Evolutionary conservation across 768 basidiomycete genomes (phyloP), one percentile per base, ranked within the genome.

Genomic region (Suillus lakei): DNA sequence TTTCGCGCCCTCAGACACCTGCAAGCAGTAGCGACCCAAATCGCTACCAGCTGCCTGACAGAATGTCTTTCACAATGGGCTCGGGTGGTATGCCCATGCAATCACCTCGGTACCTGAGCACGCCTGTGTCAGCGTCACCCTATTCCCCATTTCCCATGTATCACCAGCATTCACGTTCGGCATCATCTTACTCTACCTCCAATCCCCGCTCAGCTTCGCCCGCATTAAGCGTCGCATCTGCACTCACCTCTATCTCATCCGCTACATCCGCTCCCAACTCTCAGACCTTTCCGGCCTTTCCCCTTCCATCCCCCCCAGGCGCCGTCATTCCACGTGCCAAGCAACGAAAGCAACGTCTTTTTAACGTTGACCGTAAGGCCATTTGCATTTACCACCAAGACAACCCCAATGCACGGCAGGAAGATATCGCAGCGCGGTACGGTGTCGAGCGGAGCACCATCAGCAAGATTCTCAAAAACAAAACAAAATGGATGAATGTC

Each of bases 381-480:
- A 95, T 96, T 64, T 95, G 94, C 70, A 63, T 82, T 15, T 90
- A 87, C 74, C 86, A 88, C 66, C 77, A 82, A 61, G 78, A 87
- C 4, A 80, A 92, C 71, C 91, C 90, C 0, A 85, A 85, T 61
- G 82, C 86, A 23, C 86, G 91, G 65, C 95, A 96, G 76, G 93
- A 95, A 72, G 92, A 94, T 73, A 93, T 96, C 70, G 95, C 91
- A 5, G 80, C 81, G 13, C 78, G 80, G 38, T 96, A 90, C 74
- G 86, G 86, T 59, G 91, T 95, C 66, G 95, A 96, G 73, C 88
- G 95, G 61, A 95, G 93, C 79, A 96, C 95, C n/a, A 90, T 96
- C 76, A 92, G 91, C 78, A 96, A 96, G 79, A 95, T 95, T 67
- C 83, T 96, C 69, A 95, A 95, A 77, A 80, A 91, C 72, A 93